Percentiles rank a stretch among this genome's conserved stretches.
phyloP scores from a whole-genome alignment of 768 basidiomycete genomes.

The Leccinum rimulosum region DNA sequence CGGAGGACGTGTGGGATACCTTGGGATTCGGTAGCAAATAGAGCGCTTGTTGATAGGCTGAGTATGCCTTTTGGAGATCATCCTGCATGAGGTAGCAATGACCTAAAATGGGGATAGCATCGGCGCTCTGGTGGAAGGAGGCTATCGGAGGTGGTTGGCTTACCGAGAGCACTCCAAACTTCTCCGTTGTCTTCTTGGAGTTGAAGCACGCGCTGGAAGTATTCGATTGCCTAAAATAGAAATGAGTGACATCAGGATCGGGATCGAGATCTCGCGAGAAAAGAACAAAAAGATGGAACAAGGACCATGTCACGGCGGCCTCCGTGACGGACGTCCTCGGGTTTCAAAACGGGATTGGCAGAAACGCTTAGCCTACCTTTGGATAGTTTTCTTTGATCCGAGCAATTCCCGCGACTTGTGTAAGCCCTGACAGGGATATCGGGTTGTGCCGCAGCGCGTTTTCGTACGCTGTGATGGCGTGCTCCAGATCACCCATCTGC shows the following conservation, averaged over 20 bases:
- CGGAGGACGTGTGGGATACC: conserved; percentile 39
- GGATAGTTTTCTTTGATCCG: conserved; percentile 97
- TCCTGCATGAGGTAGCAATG: conserved; percentile 99
- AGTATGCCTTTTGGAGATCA: conserved; percentile 97
- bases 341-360: conserved; percentile 25
- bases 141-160: conserved; percentile 24
- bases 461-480: conserved; percentile 92
- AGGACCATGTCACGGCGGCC: conserved; percentile 22
- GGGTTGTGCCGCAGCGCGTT: conserved; percentile 95
- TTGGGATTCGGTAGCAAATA: conserved; percentile 96
- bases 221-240: conserved; percentile 80
- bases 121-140: conserved; percentile 13
- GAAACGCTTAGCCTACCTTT: conserved; percentile 58
- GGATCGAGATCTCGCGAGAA: conserved; percentile 26
- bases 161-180: conserved; percentile 95
- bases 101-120: conserved; percentile 43
- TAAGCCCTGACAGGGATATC: conserved; percentile 83
- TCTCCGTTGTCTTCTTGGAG: conserved; percentile 97
- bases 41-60: conserved; percentile 96
- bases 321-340: conserved; percentile 34
- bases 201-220: conserved; percentile 88
- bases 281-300: conserved; percentile 15
- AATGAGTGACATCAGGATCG: conserved; percentile 33
- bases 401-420: conserved; percentile 93
- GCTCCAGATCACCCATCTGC: conserved; percentile 91